Conservation (phyloP, 257 asterid species). For the Datura wrightii region DNA sequence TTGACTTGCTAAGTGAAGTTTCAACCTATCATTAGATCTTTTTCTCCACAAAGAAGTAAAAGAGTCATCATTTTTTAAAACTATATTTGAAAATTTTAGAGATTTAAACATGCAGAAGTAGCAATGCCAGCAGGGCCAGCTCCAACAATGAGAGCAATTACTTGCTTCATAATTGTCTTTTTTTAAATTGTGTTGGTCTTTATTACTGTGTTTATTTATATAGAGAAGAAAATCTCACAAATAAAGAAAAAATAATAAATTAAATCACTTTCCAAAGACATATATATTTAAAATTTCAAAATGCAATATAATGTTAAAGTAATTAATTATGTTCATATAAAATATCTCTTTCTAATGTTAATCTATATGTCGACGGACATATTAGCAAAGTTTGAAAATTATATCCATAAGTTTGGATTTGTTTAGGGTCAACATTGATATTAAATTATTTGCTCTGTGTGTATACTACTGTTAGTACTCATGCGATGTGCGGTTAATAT, state of each 20-base stretch:
- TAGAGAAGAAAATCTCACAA: neutral
- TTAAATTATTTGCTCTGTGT: too few species aligned
- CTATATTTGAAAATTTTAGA: conserved; percentile 46
- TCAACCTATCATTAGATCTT: conserved; percentile 53
- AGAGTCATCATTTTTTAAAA: conserved; percentile 60
- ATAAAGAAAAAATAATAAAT: neutral
- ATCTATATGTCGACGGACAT: too few species aligned
- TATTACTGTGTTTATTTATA: neutral
- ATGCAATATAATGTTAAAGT: neutral
- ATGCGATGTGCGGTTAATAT: too few species aligned
- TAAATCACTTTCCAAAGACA: neutral
- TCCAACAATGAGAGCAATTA: conserved; percentile 49
- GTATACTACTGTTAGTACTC: too few species aligned
- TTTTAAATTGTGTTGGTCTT: neutral
- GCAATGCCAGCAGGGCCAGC: conserved; percentile 80
- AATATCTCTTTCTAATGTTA: too few species aligned
- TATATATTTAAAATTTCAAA: neutral
- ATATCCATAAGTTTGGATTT: too few species aligned
- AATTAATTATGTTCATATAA: too few species aligned
- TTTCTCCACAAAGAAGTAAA: conserved; percentile 63
- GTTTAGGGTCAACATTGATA: too few species aligned
- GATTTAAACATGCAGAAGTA: conserved; percentile 59
- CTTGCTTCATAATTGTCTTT: conserved; percentile 34
- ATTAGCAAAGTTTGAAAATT: too few species aligned
- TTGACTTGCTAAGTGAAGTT: conserved; percentile 61